These are phyloP conservation scores for Quercus agrifolia DNA, from an alignment of 306 rosid species.

Conservation along the genomic window DNA sequence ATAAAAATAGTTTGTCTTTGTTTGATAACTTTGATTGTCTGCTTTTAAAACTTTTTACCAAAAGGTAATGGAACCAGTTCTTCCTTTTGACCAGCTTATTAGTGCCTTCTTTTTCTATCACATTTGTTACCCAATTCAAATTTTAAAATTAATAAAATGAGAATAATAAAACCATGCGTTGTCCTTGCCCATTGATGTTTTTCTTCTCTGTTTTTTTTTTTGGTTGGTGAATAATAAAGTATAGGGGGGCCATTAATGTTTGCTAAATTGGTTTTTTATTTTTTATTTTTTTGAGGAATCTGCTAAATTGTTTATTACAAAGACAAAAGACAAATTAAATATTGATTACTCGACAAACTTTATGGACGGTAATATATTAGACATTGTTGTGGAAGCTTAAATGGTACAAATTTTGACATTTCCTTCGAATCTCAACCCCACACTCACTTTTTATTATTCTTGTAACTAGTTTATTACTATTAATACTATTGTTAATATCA, in stretches of 20 bases:
- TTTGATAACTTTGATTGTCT: neutral
- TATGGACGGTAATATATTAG: neutral
- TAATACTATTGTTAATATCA: neutral
- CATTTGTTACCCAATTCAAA: neutral
- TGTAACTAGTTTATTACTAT: neutral
- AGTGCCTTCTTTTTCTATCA: conserved; percentile 18
- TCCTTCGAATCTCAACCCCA: too few species aligned
- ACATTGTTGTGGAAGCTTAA: too few species aligned
- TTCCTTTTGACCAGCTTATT: conserved; percentile 27
- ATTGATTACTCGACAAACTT: neutral
- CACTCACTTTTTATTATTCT: too few species aligned
- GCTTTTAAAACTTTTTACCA: neutral
- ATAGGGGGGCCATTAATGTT: too few species aligned
- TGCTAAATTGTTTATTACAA: neutral
- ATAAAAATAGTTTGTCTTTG: too few species aligned
- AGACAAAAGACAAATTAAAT: neutral
- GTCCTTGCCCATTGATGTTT: neutral
- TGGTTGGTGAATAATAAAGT: too few species aligned
- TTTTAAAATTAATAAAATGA: neutral
- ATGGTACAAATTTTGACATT: too few species aligned
- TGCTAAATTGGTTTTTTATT: neutral
- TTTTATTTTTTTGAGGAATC: neutral
- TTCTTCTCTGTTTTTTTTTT: too few species aligned
- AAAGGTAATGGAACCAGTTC: conserved; percentile 10
- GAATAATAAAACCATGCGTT: neutral